Percentiles rank a stretch among this genome's conserved stretches.
Conservation (phyloP, 768 basidiomycete genomes). For the Pleurotus djamor region DNA sequence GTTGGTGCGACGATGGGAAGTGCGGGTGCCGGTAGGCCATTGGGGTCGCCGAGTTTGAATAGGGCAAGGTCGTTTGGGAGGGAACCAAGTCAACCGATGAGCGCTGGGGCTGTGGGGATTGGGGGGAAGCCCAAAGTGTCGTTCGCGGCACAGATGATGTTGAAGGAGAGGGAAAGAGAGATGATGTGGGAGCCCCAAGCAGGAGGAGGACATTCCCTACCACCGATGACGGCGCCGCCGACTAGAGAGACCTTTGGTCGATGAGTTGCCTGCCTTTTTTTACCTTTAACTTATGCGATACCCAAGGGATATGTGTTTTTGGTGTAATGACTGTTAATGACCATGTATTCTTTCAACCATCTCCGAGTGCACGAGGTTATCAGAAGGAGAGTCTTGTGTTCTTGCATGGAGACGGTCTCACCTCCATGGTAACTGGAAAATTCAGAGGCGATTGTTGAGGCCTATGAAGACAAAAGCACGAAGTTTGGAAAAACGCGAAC, state of each 20-base stretch:
- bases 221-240: slow-evolving; percentile 4
- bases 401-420: slow-evolving; percentile 2
- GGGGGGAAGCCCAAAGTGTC: slow-evolving; percentile 4
- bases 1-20: neutral
- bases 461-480: too few species aligned
- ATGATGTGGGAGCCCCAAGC: slow-evolving; percentile 4
- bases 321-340: too few species aligned
- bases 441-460: neutral
- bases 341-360: too few species aligned
- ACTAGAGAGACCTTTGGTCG: slow-evolving; percentile 4
- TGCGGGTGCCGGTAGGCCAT: neutral
- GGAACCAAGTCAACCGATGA: neutral
- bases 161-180: slow-evolving; percentile 5
- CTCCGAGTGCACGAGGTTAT: neutral
- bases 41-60: neutral
- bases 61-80: neutral
- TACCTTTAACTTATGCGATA: neutral
- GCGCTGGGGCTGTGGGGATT: neutral
- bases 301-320: too few species aligned
- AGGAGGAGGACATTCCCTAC: neutral
- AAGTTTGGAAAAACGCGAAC: too few species aligned
- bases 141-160: slow-evolving; percentile 2
- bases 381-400: neutral
- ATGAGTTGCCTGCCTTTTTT: slow-evolving; percentile 6
- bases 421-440: slow-evolving; percentile 1